Evolutionary conservation across 2,329 filamentous ascomycete genomes (phyloP), one percentile per base, ranked within the genome.

Genomic region (Cytospora paraplurivora): DNA sequence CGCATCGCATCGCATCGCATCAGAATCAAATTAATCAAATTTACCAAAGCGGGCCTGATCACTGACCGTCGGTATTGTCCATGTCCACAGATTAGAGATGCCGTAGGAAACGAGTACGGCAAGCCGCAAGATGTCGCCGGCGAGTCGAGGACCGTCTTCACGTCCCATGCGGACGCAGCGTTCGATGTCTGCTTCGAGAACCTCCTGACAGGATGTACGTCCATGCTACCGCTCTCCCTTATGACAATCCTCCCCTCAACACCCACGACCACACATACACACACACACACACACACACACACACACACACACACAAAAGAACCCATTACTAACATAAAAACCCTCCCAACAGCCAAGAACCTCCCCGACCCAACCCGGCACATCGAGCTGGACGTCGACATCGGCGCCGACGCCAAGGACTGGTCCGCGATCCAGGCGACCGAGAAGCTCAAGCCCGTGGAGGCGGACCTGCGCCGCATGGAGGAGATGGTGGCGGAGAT

Each of bases 121-220:
- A 87, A 88, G 66, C 92, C 95, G 59, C 94, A 90, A 79, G 93
- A 99, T 73, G 87, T 98, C 66, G 90, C 88, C 17, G 95, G 95
- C 77, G 93, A 97, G 81, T 90, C 91, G 76, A 88, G 94, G 75
- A 93, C 93, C 76, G 92, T 94, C 57, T 99, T 99, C 76, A 98
- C 94, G 55, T 92, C 93, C 44, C 91, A 95, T 75, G 88, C 89
- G 58, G 93, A 98, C 77, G 91, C 92, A 38, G 91, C 92, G 11
- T 97, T 99, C 73, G 94, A 98, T 73, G 92, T 99, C 59, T 99
- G 94, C 84, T 96, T 97, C 75, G 91, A 96, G 78, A 98, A 97
- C 77, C 77, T 88, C 72, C 82, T 93, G 67, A 85, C 85, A 55
- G 83, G 85, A 69, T 79, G 91, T 94, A 85, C 69, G 88, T 83